Evolutionary conservation across 345 rosid species (phyloP), one percentile per base, ranked within the genome.

Genomic region (Xanthoceras sorbifolium): DNA sequence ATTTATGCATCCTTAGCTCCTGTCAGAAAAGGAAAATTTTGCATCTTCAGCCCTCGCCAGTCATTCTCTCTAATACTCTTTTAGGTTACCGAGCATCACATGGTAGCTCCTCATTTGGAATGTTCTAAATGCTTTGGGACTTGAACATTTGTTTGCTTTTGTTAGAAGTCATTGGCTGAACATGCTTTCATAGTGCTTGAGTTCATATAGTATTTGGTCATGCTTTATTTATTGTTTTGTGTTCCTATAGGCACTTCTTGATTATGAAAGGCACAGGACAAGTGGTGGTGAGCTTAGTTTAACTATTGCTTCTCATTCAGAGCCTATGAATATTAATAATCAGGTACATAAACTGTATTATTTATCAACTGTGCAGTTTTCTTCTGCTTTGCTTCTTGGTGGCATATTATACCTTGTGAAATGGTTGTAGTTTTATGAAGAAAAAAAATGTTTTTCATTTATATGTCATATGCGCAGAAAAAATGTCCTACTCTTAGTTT

Each of bases 181-280:
- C 42, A 31, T 31, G 29, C 70, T 38, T 66, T 66, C 70, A 28
- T 31, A 15, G 57, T 14, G 61, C 25, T 50, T 9, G 59, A 28
- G 61, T 29, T 26, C 14, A 46, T 48, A 48, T 17, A 48, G 6
- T 48, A 48, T 48, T 48, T 15, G n/a, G 20, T 48, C 20, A 15
- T 48, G 54, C 4, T 48, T 32, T 62, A 9, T 5, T 69, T 25
- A 64, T 46, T 7, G 20, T 75, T 55, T 48, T 60, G 11, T 65
- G 32, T 20, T 63, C 83, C 64, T 67, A 50, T 80, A 95, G 99
- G 91, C 96, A 36, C 97, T 95, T 54, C 94, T 95, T 73, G 99
- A 95, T 69, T 95, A 89, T 82, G 98, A 95, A 83, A 90, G 91
- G 84, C 93, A 87, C 69, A 90, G 90, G 82, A 87, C 81, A 64